Evolutionary conservation across 2,329 filamentous ascomycete genomes (phyloP).

Genomic region (Cytospora piceicola): DNA sequence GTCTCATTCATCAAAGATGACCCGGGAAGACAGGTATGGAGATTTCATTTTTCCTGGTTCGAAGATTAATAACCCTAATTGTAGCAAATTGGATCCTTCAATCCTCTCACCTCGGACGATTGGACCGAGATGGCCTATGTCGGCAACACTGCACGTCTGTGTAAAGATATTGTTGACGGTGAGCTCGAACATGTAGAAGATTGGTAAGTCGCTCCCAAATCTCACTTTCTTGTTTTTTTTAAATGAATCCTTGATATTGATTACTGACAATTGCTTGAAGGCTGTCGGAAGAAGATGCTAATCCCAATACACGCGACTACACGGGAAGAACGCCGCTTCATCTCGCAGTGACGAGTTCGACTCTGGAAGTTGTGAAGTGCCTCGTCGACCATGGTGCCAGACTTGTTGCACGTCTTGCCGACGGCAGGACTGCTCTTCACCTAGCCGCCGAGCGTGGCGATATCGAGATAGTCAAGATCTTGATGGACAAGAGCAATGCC

Average conservation of each 20-base stretch:
- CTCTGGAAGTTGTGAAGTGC: conserved; percentile 69
- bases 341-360: conserved; percentile 71
- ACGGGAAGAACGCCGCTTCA: conserved; percentile 81
- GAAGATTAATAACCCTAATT: not conserved
- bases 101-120: conserved; percentile 79
- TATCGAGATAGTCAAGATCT: conserved; percentile 68
- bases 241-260: too few relatives aligned
- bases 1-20: conserved; percentile 79
- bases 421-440: conserved; percentile 83
- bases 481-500: conserved; percentile 73
- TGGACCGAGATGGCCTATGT: conserved; percentile 94
- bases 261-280: not conserved
- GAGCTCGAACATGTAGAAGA: conserved; percentile 71
- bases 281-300: conserved; percentile 65
- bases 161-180: conserved; percentile 77
- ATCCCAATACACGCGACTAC: conserved; percentile 76
- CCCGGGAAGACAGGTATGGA: conserved; percentile 69
- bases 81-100: conserved; percentile 67
- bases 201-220: conserved; percentile 50
- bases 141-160: conserved; percentile 75
- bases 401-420: conserved; percentile 73
- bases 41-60: not conserved
- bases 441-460: conserved; percentile 74
- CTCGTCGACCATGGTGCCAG: conserved; percentile 75
- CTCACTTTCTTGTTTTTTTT: not conserved